These are phyloP conservation scores for Pseudofabraea citricarpa DNA, from an alignment of 2,329 filamentous ascomycete species.

Conservation along the genomic window DNA sequence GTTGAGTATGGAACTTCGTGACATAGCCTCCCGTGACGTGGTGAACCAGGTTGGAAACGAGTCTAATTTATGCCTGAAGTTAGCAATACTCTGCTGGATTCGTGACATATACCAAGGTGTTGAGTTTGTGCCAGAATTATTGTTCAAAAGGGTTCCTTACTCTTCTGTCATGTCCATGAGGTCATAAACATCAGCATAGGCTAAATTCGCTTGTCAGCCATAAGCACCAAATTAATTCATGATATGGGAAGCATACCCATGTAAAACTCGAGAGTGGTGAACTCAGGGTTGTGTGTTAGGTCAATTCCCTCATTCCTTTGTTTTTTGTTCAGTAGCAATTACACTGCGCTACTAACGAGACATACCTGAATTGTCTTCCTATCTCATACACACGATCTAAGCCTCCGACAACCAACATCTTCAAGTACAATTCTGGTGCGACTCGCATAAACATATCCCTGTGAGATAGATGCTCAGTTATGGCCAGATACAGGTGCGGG, in stretches of 20 bases:
- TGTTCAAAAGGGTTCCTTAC: too few relatives aligned
- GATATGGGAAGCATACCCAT: too few relatives aligned
- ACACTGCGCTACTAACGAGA: too few relatives aligned
- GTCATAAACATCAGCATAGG: constrained; percentile 88
- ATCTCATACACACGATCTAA: constrained; percentile 94
- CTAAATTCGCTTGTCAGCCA: too few relatives aligned
- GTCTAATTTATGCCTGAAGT: constrained; percentile 27
- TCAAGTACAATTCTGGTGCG: constrained; percentile 92
- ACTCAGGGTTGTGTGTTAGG: constrained; percentile 95
- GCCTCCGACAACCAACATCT: constrained; percentile 91
- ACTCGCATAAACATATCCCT: constrained; percentile 93
- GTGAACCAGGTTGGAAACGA: constrained; percentile 86
- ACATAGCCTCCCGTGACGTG: constrained; percentile 78
- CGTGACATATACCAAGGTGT: not conserved
- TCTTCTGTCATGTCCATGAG: constrained; percentile 90
- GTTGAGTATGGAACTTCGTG: constrained; percentile 82
- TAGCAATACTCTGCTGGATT: not conserved
- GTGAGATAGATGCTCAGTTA: too few relatives aligned
- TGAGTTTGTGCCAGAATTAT: not conserved
- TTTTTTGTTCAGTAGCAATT: too few relatives aligned
- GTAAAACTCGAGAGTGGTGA: constrained; percentile 97
- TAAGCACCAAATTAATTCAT: too few relatives aligned
- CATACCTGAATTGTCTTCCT: constrained; percentile 91
- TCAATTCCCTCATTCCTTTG: constrained; percentile 89
- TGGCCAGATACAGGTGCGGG: too few relatives aligned